Percentiles rank a stretch among this genome's conserved stretches.
These are phyloP conservation scores for Wickerhamiella bombiphila DNA, from an alignment of 805 yeast genomes.

Conservation along the genomic window DNA sequence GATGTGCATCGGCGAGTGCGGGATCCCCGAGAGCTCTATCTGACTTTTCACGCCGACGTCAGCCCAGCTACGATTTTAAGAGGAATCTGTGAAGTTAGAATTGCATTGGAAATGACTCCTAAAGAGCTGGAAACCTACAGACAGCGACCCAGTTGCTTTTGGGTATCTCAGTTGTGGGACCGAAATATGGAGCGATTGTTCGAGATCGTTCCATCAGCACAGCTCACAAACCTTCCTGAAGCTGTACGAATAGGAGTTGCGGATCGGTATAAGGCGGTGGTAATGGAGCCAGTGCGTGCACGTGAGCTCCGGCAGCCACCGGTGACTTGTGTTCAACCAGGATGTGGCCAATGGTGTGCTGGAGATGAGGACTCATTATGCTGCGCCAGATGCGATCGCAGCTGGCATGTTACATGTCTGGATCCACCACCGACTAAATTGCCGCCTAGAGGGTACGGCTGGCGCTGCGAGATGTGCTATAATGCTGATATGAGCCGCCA, in stretches of 20 bases:
- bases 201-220: conserved; percentile 45
- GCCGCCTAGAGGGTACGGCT: background rate
- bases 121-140: conserved; percentile 42
- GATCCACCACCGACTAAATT: background rate
- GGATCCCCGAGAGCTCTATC: conserved; percentile 65
- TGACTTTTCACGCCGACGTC: conserved; percentile 72
- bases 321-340: conserved; percentile 8
- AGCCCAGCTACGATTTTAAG: conserved; percentile 66
- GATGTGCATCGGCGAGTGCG: conserved; percentile 55
- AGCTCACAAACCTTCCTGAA: background rate
- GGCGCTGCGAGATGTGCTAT: background rate
- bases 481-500: background rate
- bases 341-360: conserved; percentile 78
- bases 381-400: conserved; percentile 1
- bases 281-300: conserved; percentile 3
- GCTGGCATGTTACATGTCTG: background rate
- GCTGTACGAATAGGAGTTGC: background rate
- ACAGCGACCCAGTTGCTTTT: conserved; percentile 52
- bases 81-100: conserved; percentile 60
- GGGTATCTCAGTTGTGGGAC: conserved; percentile 76
- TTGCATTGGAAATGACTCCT: conserved; percentile 40
- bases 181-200: conserved; percentile 71
- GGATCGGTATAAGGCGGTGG: background rate
- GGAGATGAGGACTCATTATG: conserved; percentile 50
- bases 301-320: background rate